Evolutionary conservation across 2,329 filamentous ascomycete species (phyloP).

Genomic region (Phoma sp.): DNA sequence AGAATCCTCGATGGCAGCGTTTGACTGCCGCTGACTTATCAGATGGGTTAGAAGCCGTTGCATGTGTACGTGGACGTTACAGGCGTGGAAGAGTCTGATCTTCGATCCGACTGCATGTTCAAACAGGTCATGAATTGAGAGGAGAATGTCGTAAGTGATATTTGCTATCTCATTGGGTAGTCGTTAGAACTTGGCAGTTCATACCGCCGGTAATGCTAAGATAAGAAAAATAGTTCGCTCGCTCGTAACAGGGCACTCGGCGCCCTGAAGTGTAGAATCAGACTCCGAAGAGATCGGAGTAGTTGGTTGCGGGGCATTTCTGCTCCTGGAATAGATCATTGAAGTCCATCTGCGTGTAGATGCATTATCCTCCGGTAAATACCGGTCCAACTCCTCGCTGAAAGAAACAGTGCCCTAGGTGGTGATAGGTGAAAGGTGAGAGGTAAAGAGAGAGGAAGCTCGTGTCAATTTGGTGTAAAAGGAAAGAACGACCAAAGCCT

Average conservation of each 20-base stretch:
- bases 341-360: constrained; percentile 22
- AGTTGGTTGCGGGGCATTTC: constrained; percentile 6
- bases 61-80: background rate
- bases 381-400: constrained; percentile 34
- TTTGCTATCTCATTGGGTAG: constrained; percentile 8
- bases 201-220: background rate
- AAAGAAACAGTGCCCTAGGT: constrained; percentile 15
- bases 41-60: too few species aligned
- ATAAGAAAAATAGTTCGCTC: background rate
- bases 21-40: too few species aligned
- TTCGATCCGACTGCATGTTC: too few species aligned
- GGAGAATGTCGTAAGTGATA: constrained; percentile 2
- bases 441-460: background rate
- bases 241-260: background rate
- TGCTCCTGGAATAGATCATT: constrained; percentile 15
- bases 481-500: constrained; percentile 11
- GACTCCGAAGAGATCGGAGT: constrained; percentile 4
- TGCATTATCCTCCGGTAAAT: constrained; percentile 22
- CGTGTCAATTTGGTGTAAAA: constrained; percentile 12
- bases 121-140: background rate
- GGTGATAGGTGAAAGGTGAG: constrained; percentile 7
- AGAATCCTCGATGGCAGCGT: too few species aligned
- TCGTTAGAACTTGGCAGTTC: background rate
- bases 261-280: background rate
- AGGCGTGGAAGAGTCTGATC: too few species aligned